phyloP scores from a whole-genome alignment of 2,329 filamentous ascomycete species.

The Pseudocercospora fuligena region DNA sequence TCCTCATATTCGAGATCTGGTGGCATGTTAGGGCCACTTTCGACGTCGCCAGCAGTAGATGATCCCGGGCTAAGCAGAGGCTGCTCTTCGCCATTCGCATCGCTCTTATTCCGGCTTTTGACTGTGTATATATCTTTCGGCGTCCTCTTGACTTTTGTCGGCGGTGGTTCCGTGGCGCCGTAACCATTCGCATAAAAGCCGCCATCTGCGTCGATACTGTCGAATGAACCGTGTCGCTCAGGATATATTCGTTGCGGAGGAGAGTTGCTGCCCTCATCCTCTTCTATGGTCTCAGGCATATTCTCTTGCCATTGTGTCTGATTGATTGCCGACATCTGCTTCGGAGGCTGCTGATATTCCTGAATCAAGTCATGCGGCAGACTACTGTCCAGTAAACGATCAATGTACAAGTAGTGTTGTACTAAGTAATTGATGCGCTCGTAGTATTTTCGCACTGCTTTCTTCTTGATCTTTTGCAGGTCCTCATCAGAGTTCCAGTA shows the following conservation, averaged over 20 bases:
- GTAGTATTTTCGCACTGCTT: constrained; percentile 81
- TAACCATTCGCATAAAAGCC: constrained; percentile 30
- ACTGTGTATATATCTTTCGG: constrained; percentile 84
- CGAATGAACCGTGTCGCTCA: constrained; percentile 30
- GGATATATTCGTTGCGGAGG: constrained; percentile 30
- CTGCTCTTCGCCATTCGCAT: constrained; percentile 46
- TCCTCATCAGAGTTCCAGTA: constrained; percentile 85
- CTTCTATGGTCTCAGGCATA: constrained; percentile 75
- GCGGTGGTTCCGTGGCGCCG: constrained; percentile 8
- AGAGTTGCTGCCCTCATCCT: constrained; percentile 55
- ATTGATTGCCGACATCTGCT: constrained; percentile 14
- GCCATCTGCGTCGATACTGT: constrained; percentile 29
- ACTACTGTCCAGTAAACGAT: constrained; percentile 85
- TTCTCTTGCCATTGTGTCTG: constrained; percentile 43
- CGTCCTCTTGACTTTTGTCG: constrained; percentile 70
- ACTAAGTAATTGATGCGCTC: constrained; percentile 86
- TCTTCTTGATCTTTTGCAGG: constrained; percentile 71
- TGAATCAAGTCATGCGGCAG: constrained; percentile 91
- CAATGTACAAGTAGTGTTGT: constrained; percentile 92
- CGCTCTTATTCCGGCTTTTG: constrained; percentile 60
- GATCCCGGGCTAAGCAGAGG: constrained; percentile 36
- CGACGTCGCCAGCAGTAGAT: constrained; percentile 14
- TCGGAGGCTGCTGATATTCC: constrained; percentile 71
- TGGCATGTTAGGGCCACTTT: constrained; percentile 56
- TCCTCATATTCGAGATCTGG: constrained; percentile 70